Conservation (phyloP, 2,329 filamentous ascomycete genomes). For the Diaporthe ilicicola region DNA sequence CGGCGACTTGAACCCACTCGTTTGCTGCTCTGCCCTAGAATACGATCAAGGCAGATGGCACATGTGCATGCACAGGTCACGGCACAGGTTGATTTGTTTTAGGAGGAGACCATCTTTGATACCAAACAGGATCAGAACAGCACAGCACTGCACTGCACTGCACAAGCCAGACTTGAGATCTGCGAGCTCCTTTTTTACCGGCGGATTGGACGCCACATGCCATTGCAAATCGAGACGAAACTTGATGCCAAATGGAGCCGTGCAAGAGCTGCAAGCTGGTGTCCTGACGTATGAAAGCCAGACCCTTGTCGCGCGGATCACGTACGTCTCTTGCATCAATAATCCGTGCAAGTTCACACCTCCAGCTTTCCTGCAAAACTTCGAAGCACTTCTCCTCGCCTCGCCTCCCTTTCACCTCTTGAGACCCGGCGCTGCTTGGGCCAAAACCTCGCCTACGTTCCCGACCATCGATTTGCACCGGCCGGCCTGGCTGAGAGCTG, state of each 20-base stretch:
- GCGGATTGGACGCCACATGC: conserved; percentile 21
- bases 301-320: conserved; percentile 30
- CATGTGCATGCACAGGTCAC: conserved; percentile 24
- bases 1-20: conserved; percentile 16
- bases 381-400: background rate
- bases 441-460: conserved; percentile 2
- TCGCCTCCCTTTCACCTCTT: background rate
- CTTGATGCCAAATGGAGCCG: conserved; percentile 32
- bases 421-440: background rate
- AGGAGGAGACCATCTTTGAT: conserved; percentile 17
- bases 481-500: conserved; percentile 2
- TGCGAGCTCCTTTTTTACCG: background rate
- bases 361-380: conserved; percentile 1
- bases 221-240: conserved; percentile 18
- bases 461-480: background rate
- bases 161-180: conserved; percentile 19
- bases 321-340: conserved; percentile 28
- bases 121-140: conserved; percentile 4
- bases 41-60: conserved; percentile 15
- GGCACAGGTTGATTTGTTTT: conserved; percentile 21
- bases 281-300: conserved; percentile 32
- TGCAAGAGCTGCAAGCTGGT: conserved; percentile 31
- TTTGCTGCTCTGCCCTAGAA: conserved; percentile 16
- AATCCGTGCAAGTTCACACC: conserved; percentile 26
- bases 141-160: background rate